Evolutionary conservation across 495 filamentous ascomycete species (phyloP).

Genomic region (Xanthoparmelia taractica): DNA sequence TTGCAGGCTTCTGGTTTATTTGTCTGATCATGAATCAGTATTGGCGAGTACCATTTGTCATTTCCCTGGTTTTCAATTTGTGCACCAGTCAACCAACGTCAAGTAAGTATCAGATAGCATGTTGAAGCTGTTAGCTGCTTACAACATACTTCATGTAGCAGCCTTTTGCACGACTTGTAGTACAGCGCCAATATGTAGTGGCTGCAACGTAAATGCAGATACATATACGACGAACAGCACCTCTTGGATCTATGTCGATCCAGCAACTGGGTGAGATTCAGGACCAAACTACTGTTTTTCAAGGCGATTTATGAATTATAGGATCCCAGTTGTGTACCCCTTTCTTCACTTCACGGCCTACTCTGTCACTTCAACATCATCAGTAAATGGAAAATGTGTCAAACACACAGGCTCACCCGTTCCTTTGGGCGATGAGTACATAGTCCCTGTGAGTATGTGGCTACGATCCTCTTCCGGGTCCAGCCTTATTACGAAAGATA

Average conservation of each 20-base stretch:
- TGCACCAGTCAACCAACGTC: background rate
- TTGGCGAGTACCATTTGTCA: background rate
- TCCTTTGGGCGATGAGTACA: background rate
- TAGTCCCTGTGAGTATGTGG: background rate
- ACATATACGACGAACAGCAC: background rate
- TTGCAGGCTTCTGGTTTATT: too few relatives aligned
- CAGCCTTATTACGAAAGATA: too few relatives aligned
- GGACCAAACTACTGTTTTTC: background rate
- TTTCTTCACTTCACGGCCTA: background rate
- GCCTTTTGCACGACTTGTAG: background rate
- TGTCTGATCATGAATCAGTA: background rate
- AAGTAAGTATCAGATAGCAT: too few relatives aligned
- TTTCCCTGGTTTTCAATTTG: background rate
- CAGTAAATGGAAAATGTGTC: background rate
- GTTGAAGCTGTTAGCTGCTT: background rate
- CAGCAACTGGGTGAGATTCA: background rate
- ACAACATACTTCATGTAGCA: background rate
- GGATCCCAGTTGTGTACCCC: background rate
- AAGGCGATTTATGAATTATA: background rate
- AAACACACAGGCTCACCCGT: background rate
- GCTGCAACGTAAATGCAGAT: background rate
- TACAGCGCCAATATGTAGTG: background rate
- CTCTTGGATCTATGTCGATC: background rate
- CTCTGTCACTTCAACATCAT: background rate
- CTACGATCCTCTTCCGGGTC: too few relatives aligned